These are phyloP conservation scores for Penicillium sp. DNA, from an alignment of 2,329 filamentous ascomycete genomes.

Conservation along the genomic window DNA sequence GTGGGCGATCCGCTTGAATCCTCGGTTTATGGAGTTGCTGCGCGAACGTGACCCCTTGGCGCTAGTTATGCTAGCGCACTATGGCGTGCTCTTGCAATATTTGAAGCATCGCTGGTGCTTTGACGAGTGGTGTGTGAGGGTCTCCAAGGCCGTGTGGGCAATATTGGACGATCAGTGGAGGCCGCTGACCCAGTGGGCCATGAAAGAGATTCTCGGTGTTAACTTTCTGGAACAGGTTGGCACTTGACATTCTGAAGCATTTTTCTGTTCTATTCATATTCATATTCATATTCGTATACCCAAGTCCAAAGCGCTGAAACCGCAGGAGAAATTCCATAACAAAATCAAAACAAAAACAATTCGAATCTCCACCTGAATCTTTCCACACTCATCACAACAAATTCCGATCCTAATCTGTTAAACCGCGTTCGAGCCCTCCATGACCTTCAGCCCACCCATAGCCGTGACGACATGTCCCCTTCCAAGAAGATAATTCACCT, in stretches of 20 bases:
- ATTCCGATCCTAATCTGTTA: neutral
- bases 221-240: constrained; percentile 19
- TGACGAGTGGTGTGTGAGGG: constrained; percentile 63
- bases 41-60: constrained; percentile 40
- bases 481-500: constrained; percentile 26
- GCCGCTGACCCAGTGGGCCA: constrained; percentile 32
- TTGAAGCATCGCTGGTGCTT: constrained; percentile 66
- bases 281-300: constrained; percentile 3
- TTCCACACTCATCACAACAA: neutral
- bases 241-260: neutral
- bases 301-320: neutral
- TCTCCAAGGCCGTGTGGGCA: constrained; percentile 61
- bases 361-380: neutral
- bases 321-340: neutral
- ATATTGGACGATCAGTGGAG: constrained; percentile 35
- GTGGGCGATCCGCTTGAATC: constrained; percentile 40
- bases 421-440: constrained; percentile 3
- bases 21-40: constrained; percentile 38
- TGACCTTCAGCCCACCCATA: constrained; percentile 20
- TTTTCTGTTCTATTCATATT: neutral
- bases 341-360: neutral
- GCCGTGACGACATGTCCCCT: constrained; percentile 17
- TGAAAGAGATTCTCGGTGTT: constrained; percentile 32
- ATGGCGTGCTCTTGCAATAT: constrained; percentile 60
- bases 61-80: constrained; percentile 61